Conservation (phyloP, 768 basidiomycete species). For the Leccinum ochraceum region DNA sequence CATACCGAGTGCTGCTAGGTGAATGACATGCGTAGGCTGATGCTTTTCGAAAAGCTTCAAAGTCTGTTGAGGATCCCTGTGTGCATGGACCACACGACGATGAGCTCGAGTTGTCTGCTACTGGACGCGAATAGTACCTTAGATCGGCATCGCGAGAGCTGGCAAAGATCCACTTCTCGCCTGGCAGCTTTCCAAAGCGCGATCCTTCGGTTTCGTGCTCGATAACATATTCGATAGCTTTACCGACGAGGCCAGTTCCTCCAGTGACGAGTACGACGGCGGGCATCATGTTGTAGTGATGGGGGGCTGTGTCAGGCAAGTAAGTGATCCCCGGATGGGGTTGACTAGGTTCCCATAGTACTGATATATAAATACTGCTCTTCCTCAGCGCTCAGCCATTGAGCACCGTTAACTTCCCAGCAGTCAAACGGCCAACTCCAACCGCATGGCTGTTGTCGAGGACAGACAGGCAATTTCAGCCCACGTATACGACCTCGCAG, state of each 20-base stretch:
- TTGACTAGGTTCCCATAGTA: slow-evolving; percentile 16
- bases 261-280: slow-evolving; percentile 78
- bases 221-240: slow-evolving; percentile 76
- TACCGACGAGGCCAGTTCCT: slow-evolving; percentile 86
- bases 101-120: slow-evolving; percentile 2
- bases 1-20: slow-evolving; percentile 91
- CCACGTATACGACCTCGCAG: slow-evolving; percentile 64
- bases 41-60: slow-evolving; percentile 82
- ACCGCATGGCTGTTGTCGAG: slow-evolving; percentile 32
- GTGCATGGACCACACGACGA: not conserved
- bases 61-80: slow-evolving; percentile 71
- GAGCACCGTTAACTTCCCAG: slow-evolving; percentile 8
- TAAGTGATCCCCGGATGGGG: not conserved
- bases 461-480: slow-evolving; percentile 53
- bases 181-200: slow-evolving; percentile 70
- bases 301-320: not conserved
- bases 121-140: slow-evolving; percentile 48
- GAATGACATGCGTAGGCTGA: slow-evolving; percentile 95
- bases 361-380: not conserved
- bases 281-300: slow-evolving; percentile 21
- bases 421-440: slow-evolving; percentile 1
- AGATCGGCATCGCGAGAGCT: slow-evolving; percentile 82
- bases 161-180: slow-evolving; percentile 87
- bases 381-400: not conserved
- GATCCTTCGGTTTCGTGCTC: slow-evolving; percentile 77